Conservation (phyloP, 768 basidiomycete genomes). For the Russula vinacea region DNA sequence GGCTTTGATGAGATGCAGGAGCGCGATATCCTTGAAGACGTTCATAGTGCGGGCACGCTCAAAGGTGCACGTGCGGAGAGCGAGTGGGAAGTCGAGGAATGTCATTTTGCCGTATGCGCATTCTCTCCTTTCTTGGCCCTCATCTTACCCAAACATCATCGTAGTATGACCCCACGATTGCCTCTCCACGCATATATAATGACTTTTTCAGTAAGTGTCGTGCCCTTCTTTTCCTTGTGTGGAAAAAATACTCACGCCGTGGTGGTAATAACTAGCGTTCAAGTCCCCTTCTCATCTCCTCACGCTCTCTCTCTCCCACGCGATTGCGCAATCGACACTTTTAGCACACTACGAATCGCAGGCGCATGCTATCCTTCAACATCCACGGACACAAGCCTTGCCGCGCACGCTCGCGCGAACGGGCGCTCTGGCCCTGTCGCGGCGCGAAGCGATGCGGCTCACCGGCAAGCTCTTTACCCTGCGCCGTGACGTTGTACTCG, state of each 20-base stretch:
- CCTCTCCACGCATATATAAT: slow-evolving; percentile 90
- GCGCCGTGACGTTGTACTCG: slow-evolving; percentile 84
- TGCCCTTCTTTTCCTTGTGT: background rate
- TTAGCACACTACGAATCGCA: slow-evolving; percentile 83
- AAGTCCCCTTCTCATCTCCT: slow-evolving; percentile 88
- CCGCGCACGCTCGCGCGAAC: slow-evolving; percentile 78
- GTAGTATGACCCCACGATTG: slow-evolving; percentile 79
- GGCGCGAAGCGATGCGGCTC: slow-evolving; percentile 80
- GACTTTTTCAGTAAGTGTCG: slow-evolving; percentile 83
- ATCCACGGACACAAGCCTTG: slow-evolving; percentile 72
- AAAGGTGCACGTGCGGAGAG: slow-evolving; percentile 57
- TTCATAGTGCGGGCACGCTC: slow-evolving; percentile 67
- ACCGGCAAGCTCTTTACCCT: slow-evolving; percentile 56
- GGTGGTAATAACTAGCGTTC: slow-evolving; percentile 58
- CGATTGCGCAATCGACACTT: slow-evolving; percentile 90
- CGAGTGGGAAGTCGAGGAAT: slow-evolving; percentile 91
- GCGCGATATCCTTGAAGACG: slow-evolving; percentile 77
- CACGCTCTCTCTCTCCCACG: slow-evolving; percentile 91
- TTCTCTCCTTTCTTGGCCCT: background rate
- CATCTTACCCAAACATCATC: background rate
- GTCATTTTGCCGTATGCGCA: slow-evolving; percentile 72
- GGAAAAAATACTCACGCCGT: slow-evolving; percentile 7
- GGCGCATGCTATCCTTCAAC: slow-evolving; percentile 73
- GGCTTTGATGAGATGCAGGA: slow-evolving; percentile 81
- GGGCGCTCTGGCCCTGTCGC: slow-evolving; percentile 69